These are phyloP conservation scores for Globisporangium barbulae DNA, from an alignment of 352 stramenopile genomes.

Conservation along the genomic window DNA sequence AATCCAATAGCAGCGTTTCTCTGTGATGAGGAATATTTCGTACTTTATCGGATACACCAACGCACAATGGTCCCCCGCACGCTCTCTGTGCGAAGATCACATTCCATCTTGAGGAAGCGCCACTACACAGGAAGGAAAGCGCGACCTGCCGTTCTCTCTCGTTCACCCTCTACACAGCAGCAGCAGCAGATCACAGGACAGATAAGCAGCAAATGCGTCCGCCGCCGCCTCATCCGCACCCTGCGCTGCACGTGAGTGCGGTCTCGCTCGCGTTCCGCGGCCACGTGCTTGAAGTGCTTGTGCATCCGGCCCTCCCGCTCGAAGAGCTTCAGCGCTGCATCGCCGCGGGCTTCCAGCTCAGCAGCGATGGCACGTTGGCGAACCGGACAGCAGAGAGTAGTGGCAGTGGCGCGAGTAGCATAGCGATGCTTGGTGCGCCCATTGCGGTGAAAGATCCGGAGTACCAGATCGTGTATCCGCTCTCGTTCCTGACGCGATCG, in stretches of 20 bases:
- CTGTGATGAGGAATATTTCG: not conserved
- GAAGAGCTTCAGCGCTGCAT: slow-evolving; percentile 55
- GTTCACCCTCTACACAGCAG: not conserved
- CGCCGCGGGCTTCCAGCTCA: slow-evolving; percentile 35
- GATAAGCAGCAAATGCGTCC: slow-evolving; percentile 1
- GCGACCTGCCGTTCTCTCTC: not conserved
- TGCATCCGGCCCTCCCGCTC: slow-evolving; percentile 34
- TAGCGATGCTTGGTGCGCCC: not conserved
- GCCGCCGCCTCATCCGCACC: not conserved
- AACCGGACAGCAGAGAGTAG: not conserved
- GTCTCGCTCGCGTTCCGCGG: slow-evolving; percentile 36
- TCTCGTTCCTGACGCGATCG: slow-evolving; percentile 58
- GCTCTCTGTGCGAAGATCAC: slow-evolving; percentile 10
- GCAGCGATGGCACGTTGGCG: not conserved
- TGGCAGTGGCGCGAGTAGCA: slow-evolving; percentile 23
- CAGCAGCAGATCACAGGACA: not conserved
- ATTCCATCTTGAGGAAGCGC: slow-evolving; percentile 15
- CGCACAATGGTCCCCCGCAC: not conserved
- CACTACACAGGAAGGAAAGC: slow-evolving; percentile 6
- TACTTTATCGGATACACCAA: not conserved
- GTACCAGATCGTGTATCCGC: slow-evolving; percentile 52
- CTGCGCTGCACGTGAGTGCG: slow-evolving; percentile 26
- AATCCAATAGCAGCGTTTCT: not conserved
- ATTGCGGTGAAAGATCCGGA: slow-evolving; percentile 29
- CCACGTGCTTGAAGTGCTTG: slow-evolving; percentile 32